These are phyloP conservation scores for Tetrapisispora pingtungensis DNA, from an alignment of 805 yeast genomes.

Conservation along the genomic window DNA sequence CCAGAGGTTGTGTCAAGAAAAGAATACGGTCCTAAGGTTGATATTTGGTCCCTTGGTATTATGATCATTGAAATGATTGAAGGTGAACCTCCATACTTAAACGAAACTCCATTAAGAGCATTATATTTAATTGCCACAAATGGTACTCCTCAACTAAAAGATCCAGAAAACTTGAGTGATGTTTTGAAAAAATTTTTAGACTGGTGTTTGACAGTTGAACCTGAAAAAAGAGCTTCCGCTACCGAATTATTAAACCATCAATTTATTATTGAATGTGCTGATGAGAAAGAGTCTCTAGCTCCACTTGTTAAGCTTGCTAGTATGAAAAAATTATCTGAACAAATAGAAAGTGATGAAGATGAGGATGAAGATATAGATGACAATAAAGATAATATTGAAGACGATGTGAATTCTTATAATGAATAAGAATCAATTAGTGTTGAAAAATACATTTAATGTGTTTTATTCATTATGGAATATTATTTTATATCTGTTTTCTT, in stretches of 20 bases:
- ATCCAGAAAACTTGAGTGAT: constrained; percentile 68
- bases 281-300: constrained; percentile 49
- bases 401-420: background rate
- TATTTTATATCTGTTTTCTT: too few species aligned
- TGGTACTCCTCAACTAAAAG: constrained; percentile 90
- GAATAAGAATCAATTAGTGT: background rate
- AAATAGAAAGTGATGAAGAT: constrained; percentile 27
- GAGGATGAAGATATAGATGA: constrained; percentile 13
- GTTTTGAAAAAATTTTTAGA: constrained; percentile 60
- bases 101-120: constrained; percentile 92
- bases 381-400: background rate
- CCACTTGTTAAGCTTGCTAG: constrained; percentile 70
- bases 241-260: constrained; percentile 56
- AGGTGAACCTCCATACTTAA: constrained; percentile 96
- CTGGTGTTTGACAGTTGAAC: constrained; percentile 73
- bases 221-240: constrained; percentile 73
- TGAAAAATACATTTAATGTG: too few species aligned
- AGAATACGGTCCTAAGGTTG: constrained; percentile 94
- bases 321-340: constrained; percentile 45
- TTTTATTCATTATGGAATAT: too few species aligned
- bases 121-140: constrained; percentile 89
- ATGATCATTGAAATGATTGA: constrained; percentile 99
- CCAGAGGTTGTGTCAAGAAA: constrained; percentile 94
- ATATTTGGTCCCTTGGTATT: constrained; percentile 95
- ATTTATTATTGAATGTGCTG: constrained; percentile 49